These are phyloP conservation scores for Tephrocybe sp. DNA, from an alignment of 768 basidiomycete species.

Conservation along the genomic window DNA sequence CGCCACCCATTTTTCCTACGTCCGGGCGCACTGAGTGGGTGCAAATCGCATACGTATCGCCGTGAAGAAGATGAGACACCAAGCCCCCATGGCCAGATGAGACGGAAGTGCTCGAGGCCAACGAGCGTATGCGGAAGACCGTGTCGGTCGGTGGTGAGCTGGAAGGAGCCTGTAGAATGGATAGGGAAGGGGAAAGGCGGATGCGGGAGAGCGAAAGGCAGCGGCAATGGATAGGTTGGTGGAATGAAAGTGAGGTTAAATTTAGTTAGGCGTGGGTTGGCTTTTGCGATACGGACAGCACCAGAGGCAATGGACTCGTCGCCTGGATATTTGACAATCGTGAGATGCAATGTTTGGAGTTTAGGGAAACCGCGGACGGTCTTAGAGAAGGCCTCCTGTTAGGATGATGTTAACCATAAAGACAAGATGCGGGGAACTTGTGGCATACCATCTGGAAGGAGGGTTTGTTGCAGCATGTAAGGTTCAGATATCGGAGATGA, in stretches of 20 bases:
- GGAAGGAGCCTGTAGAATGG: constrained; percentile 53
- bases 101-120: constrained; percentile 47
- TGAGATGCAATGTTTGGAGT: constrained; percentile 60
- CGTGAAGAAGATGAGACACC: constrained; percentile 37
- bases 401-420: neutral
- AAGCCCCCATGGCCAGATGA: constrained; percentile 50
- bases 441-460: constrained; percentile 68
- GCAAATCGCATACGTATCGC: constrained; percentile 39
- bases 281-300: constrained; percentile 60
- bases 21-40: constrained; percentile 37
- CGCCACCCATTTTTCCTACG: constrained; percentile 38
- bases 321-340: constrained; percentile 66
- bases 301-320: constrained; percentile 60
- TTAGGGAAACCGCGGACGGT: constrained; percentile 60
- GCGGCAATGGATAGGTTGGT: constrained; percentile 46
- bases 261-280: constrained; percentile 63
- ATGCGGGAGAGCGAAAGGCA: constrained; percentile 44
- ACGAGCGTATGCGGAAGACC: constrained; percentile 57
- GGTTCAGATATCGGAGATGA: constrained; percentile 57
- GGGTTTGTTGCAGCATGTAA: constrained; percentile 67
- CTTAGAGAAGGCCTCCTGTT: constrained; percentile 63
- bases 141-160: constrained; percentile 59
- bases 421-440: neutral
- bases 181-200: constrained; percentile 42
- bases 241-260: constrained; percentile 71